Conservation (phyloP, 495 filamentous ascomycete genomes). For the Aspergillus haitiensis region DNA sequence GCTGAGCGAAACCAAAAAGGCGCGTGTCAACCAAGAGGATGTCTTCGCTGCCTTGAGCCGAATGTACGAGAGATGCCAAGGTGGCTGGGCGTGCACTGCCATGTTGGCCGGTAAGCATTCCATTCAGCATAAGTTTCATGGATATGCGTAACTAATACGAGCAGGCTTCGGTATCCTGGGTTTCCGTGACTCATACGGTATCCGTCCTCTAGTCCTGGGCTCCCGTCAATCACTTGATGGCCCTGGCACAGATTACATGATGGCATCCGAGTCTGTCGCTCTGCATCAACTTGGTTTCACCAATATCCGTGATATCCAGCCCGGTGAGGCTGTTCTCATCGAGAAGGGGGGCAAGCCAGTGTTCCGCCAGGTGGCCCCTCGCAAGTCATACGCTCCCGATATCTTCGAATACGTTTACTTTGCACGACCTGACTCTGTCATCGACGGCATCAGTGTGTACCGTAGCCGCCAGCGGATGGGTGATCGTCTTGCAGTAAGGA, state of each 20-base stretch:
- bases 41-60: conserved; percentile 74
- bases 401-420: conserved; percentile 84
- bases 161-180: conserved; percentile 80
- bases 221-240: conserved; percentile 65
- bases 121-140: not conserved
- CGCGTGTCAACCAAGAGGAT: conserved; percentile 88
- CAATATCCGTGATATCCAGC: conserved; percentile 78
- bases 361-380: conserved; percentile 71
- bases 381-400: conserved; percentile 79
- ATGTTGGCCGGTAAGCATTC: conserved; percentile 76
- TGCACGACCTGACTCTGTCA: conserved; percentile 84
- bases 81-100: conserved; percentile 84
- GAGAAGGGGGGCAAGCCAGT: conserved; percentile 75
- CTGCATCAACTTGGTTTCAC: conserved; percentile 83
- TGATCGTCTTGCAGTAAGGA: conserved; percentile 75
- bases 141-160: conserved; percentile 17
- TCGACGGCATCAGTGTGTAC: conserved; percentile 92
- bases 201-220: conserved; percentile 84
- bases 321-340: conserved; percentile 92
- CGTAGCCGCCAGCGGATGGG: conserved; percentile 91
- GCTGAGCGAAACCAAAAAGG: conserved; percentile 93
- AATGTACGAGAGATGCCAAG: conserved; percentile 77
- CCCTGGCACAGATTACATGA: conserved; percentile 86
- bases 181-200: conserved; percentile 87
- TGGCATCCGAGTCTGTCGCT: conserved; percentile 95